These are phyloP conservation scores for Leccinum pachyderme DNA, from an alignment of 1,284 basidiomycete genomes.

Conservation along the genomic window DNA sequence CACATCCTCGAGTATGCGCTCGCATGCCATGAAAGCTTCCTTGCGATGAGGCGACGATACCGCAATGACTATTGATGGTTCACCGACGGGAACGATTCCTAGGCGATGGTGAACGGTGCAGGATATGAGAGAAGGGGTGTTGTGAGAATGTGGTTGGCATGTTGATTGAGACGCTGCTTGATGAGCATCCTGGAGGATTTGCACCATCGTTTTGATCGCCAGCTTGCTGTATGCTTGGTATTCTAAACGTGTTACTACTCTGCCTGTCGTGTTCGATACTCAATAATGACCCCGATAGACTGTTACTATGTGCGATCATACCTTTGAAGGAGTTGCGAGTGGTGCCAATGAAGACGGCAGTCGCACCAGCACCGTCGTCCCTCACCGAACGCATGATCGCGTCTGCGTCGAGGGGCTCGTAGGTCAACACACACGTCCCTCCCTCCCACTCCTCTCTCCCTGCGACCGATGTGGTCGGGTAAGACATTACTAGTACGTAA, in stretches of 20 bases:
- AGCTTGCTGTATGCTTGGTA: constrained; percentile 83
- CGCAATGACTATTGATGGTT: constrained; percentile 82
- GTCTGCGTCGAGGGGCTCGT: constrained; percentile 54
- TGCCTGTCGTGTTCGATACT: constrained; percentile 46
- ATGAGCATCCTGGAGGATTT: constrained; percentile 55
- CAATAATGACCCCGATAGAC: constrained; percentile 2
- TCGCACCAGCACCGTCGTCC: constrained; percentile 66
- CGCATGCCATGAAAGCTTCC: constrained; percentile 78
- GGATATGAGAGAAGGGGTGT: constrained; percentile 42
- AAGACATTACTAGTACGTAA: constrained; percentile 15
- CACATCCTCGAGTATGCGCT: constrained; percentile 79
- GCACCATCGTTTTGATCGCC: constrained; percentile 75
- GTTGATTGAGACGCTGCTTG: constrained; percentile 42
- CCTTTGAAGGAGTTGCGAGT: constrained; percentile 63
- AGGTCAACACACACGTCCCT: constrained; percentile 60
- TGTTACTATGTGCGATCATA: constrained; percentile 17
- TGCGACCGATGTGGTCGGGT: constrained; percentile 44
- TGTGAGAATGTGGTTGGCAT: constrained; percentile 36
- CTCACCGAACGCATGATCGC: constrained; percentile 60
- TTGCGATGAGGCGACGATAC: constrained; percentile 84
- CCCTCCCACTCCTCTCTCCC: constrained; percentile 44
- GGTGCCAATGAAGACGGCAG: constrained; percentile 72
- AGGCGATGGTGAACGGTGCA: constrained; percentile 77
- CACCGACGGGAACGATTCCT: constrained; percentile 73
- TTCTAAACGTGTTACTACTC: constrained; percentile 69